phyloP scores from a whole-genome alignment of 208 protist genomes.

The Wallacemonas collosoma region DNA sequence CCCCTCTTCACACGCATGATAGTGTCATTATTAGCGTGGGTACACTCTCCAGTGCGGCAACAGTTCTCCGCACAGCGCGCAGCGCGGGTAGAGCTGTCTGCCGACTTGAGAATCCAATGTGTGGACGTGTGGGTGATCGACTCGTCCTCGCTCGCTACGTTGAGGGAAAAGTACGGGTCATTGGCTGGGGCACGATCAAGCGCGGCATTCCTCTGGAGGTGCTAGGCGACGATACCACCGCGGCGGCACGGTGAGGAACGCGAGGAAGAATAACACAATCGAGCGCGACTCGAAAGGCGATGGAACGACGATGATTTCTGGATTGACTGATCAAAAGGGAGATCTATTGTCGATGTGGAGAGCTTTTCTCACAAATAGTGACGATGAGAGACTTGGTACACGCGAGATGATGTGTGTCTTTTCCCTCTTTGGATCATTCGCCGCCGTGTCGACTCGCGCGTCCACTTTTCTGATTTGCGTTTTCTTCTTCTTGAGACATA shows the following conservation, averaged over 20 bases:
- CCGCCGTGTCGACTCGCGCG: background rate
- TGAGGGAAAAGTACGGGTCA: constrained; percentile 91
- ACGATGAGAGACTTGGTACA: too few species aligned
- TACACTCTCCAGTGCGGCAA: constrained; percentile 93
- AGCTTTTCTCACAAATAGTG: too few species aligned
- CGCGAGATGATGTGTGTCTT: background rate
- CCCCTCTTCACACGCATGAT: constrained; percentile 91
- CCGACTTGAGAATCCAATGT: constrained; percentile 92
- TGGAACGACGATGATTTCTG: too few species aligned
- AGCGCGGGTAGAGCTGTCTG: constrained; percentile 91
- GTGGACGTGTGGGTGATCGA: constrained; percentile 92
- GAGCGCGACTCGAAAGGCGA: too few species aligned
- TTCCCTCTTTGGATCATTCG: constrained; percentile 9
- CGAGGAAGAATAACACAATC: constrained; percentile 94
- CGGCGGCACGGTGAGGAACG: constrained; percentile 84
- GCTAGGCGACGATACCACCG: constrained; percentile 53
- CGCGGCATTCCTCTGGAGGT: constrained; percentile 79
- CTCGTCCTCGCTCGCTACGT: constrained; percentile 93
- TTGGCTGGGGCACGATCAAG: constrained; percentile 83
- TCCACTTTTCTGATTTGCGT: background rate
- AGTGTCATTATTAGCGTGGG: constrained; percentile 98
- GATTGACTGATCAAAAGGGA: too few species aligned
- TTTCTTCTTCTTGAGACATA: too few species aligned
- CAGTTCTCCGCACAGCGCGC: constrained; percentile 80
- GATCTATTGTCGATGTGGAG: too few species aligned